Evolutionary conservation across 225 moss, liverwort and hornwort genomes (phyloP).

Genomic region (Marchantia polymorpha): DNA sequence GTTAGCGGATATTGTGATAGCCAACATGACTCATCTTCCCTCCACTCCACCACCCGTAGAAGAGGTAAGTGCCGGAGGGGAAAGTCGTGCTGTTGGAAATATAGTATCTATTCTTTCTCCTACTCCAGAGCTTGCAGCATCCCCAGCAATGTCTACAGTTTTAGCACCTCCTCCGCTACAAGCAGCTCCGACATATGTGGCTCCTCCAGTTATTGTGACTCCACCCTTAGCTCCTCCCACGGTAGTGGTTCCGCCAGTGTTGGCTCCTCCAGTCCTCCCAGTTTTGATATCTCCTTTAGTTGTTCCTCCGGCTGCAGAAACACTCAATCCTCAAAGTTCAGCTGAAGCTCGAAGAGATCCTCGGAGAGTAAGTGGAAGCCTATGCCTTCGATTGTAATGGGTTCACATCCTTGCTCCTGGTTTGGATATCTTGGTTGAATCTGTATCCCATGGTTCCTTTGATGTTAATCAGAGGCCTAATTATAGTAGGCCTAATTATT

Average conservation of each 20-base stretch:
- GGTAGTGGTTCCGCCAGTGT: neutral
- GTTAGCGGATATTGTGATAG: conserved; percentile 88
- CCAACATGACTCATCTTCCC: conserved; percentile 87
- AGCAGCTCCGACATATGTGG: conserved; percentile 9
- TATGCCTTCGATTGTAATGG: neutral
- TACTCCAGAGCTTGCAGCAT: neutral
- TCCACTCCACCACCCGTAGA: conserved; percentile 51
- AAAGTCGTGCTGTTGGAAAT: conserved; percentile 41
- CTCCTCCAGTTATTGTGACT: conserved; percentile 10
- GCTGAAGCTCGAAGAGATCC: conserved; percentile 65
- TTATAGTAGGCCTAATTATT: neutral
- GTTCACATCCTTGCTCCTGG: neutral
- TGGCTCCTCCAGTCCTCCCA: conserved; percentile 6
- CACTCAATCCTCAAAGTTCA: conserved; percentile 35
- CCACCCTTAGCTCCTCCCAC: conserved; percentile 18
- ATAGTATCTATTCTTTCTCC: conserved; percentile 37
- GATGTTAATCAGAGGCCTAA: neutral
- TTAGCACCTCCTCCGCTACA: conserved; percentile 3
- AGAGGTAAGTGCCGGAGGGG: conserved; percentile 39
- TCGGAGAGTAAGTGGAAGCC: conserved; percentile 64
- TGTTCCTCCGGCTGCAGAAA: conserved; percentile 40
- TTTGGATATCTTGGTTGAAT: neutral
- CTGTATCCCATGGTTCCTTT: neutral
- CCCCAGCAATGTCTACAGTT: conserved; percentile 8
- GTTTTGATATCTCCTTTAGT: conserved; percentile 1